Percentiles rank a stretch among this genome's conserved stretches.
phyloP scores from a whole-genome alignment of 805 yeast genomes.

The Clavispora santaluciae region DNA sequence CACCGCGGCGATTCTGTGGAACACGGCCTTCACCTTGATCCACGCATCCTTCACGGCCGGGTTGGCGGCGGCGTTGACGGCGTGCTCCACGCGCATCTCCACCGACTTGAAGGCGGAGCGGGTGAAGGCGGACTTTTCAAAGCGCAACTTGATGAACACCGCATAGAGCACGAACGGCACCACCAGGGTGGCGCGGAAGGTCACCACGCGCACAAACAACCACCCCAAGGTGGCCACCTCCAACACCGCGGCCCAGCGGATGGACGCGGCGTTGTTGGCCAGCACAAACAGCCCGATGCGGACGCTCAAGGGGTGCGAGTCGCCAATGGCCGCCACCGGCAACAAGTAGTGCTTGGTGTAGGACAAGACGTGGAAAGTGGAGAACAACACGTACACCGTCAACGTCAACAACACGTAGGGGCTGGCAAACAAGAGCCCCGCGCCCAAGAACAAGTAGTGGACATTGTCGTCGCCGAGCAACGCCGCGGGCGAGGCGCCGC shows the following conservation, averaged over 20 bases:
- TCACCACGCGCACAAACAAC: conserved; percentile 46
- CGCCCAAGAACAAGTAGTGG: conserved; percentile 59
- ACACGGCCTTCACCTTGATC: conserved; percentile 29
- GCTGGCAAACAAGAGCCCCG: conserved; percentile 49
- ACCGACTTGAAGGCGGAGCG: conserved; percentile 61
- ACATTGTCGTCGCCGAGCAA: conserved; percentile 54
- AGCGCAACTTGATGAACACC: conserved; percentile 70
- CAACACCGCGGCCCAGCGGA: conserved; percentile 35
- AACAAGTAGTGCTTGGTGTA: conserved; percentile 62
- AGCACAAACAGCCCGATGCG: conserved; percentile 36
- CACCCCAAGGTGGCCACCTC: conserved; percentile 42
- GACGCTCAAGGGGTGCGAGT: conserved; percentile 27
- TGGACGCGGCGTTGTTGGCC: conserved; percentile 32
- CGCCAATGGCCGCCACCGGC: conserved; percentile 49
- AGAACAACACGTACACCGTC: conserved; percentile 70
- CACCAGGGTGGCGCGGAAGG: conserved; percentile 64
- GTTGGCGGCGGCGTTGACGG: conserved; percentile 21
- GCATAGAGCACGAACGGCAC: conserved; percentile 49
- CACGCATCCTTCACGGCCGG: conserved; percentile 36
- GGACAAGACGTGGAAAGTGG: conserved; percentile 76
- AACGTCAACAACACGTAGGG: conserved; percentile 58
- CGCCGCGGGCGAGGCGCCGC: conserved; percentile 18
- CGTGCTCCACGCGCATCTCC: conserved; percentile 49
- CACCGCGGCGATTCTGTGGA: conserved; percentile 24
- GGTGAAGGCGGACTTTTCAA: conserved; percentile 69